A percentile compares a stretch with the other conserved stretches of the same genome.
Conservation (phyloP, 495 filamentous ascomycete genomes). For the Penicillium arizonense region DNA sequence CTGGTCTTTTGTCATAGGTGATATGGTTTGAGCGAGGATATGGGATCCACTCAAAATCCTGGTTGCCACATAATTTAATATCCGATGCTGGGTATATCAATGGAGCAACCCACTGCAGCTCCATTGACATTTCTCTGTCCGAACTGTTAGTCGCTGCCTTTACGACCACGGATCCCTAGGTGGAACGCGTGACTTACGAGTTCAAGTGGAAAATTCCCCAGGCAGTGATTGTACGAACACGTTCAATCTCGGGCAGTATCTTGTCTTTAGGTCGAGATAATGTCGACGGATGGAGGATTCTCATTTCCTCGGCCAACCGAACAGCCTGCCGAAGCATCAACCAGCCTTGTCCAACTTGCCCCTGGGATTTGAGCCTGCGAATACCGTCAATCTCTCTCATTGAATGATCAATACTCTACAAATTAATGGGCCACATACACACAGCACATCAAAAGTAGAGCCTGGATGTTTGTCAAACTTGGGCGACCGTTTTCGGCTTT, state of each 20-base stretch:
- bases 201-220: conserved; percentile 39
- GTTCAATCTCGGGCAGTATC: conserved; percentile 20
- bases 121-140: conserved; percentile 34
- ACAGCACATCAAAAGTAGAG: conserved; percentile 34
- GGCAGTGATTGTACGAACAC: conserved; percentile 26
- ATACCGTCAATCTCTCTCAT: conserved; percentile 10
- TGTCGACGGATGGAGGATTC: conserved; percentile 23
- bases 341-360: conserved; percentile 32
- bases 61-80: conserved; percentile 14
- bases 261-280: conserved; percentile 4
- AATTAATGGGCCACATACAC: conserved; percentile 26
- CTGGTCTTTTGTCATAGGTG: conserved; percentile 27
- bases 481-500: conserved; percentile 31
- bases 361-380: conserved; percentile 32
- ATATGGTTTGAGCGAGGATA: conserved; percentile 40
- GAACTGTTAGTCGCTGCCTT: conserved; percentile 7
- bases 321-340: conserved; percentile 34
- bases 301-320: conserved; percentile 34
- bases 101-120: conserved; percentile 20
- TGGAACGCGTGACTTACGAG: conserved; percentile 15
- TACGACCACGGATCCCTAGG: not conserved
- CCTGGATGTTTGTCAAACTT: conserved; percentile 37
- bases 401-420: not conserved
- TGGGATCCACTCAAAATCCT: conserved; percentile 33
- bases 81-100: conserved; percentile 19